A percentile compares a stretch with the other conserved stretches of the same genome.
Conservation (phyloP, 306 rosid genomes). For the Medicago lupulina region DNA sequence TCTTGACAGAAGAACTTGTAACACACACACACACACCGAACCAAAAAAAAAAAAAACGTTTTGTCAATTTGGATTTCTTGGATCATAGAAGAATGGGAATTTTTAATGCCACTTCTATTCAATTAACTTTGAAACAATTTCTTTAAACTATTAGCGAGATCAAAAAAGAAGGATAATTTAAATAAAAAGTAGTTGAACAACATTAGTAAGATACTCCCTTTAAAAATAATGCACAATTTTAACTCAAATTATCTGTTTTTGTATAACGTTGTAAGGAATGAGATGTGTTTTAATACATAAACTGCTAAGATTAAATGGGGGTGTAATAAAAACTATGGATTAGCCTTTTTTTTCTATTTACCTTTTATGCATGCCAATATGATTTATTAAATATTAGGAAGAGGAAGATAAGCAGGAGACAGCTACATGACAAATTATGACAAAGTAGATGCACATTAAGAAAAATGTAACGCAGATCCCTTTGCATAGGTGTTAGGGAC, state of each 20-base stretch:
- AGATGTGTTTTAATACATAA: constrained; percentile 22
- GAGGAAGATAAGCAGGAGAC: neutral
- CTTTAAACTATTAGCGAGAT: neutral
- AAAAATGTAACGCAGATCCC: constrained; percentile 22
- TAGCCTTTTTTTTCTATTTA: neutral
- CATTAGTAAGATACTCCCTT: constrained; percentile 16
- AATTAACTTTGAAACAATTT: constrained; percentile 3
- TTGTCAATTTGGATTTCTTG: constrained; percentile 24
- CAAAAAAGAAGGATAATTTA: neutral
- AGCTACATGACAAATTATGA: neutral
- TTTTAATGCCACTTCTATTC: constrained; percentile 22
- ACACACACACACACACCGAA: too few relatives aligned
- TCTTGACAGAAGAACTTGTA: too few relatives aligned
- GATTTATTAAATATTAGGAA: neutral
- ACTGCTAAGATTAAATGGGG: neutral
- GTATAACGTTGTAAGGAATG: constrained; percentile 3
- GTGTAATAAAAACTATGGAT: neutral
- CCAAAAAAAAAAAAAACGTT: neutral
- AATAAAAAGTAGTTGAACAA: constrained; percentile 1
- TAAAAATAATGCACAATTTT: constrained; percentile 19
- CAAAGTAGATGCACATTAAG: neutral
- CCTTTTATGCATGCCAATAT: neutral
- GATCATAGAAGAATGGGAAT: constrained; percentile 1
- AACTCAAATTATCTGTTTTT: constrained; percentile 3
- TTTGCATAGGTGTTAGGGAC: neutral